Evolutionary conservation across 2,329 filamentous ascomycete genomes (phyloP).

Genomic region (Salinomyces thailandicus): DNA sequence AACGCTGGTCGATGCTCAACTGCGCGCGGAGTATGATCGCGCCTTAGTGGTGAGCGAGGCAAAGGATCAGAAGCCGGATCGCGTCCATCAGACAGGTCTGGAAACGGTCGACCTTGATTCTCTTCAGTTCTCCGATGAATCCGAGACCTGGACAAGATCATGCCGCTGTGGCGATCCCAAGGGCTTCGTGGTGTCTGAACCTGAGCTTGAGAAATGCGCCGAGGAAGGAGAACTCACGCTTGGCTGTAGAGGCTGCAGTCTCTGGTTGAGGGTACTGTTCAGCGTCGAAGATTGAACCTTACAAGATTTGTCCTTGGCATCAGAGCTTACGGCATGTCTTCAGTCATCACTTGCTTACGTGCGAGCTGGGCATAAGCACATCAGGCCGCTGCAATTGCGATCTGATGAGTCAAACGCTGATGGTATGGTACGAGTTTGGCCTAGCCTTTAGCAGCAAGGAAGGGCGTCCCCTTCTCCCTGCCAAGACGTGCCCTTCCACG

Average conservation of each 20-base stretch:
- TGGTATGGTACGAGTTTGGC: too few species aligned
- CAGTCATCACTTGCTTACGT: too few species aligned
- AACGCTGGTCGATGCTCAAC: conserved; percentile 36
- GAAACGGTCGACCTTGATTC: conserved; percentile 51
- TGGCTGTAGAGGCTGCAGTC: conserved; percentile 52
- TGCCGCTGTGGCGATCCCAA: conserved; percentile 50
- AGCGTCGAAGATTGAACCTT: conserved; percentile 35
- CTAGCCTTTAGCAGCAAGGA: too few species aligned
- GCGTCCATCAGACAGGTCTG: conserved; percentile 36
- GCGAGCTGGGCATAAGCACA: too few species aligned
- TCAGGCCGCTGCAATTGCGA: too few species aligned
- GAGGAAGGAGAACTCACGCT: conserved; percentile 47
- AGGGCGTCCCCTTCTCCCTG: too few species aligned
- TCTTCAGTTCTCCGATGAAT: conserved; percentile 31
- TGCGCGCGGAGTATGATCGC: conserved; percentile 42
- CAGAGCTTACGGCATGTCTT: too few species aligned
- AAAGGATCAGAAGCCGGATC: neutral
- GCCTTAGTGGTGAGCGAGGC: conserved; percentile 6
- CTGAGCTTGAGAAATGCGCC: conserved; percentile 42
- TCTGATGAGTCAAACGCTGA: too few species aligned
- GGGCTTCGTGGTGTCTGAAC: conserved; percentile 46
- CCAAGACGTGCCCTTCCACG: too few species aligned
- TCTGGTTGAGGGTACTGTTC: conserved; percentile 53
- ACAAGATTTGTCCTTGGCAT: too few species aligned
- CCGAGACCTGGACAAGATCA: conserved; percentile 38